phyloP scores from a whole-genome alignment of 331 rosid genomes.

The Telfairia occidentalis region DNA sequence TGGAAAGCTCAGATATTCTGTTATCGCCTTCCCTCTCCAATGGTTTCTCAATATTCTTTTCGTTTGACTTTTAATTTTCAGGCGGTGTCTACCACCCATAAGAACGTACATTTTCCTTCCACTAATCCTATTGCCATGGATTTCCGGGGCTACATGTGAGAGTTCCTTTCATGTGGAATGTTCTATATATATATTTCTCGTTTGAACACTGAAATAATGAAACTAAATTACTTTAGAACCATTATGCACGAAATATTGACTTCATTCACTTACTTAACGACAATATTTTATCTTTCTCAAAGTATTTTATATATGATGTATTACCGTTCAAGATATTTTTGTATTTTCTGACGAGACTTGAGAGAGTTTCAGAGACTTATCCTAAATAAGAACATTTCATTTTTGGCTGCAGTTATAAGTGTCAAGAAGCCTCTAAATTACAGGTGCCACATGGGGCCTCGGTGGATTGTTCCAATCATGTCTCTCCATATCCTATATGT shows the following conservation, averaged over 20 bases:
- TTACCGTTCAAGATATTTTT: background rate
- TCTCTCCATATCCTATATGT: constrained; percentile 60
- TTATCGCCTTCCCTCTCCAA: background rate
- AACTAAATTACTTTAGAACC: background rate
- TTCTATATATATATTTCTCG: background rate
- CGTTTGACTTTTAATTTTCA: constrained; percentile 28
- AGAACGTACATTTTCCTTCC: constrained; percentile 74
- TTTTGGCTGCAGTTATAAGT: constrained; percentile 50
- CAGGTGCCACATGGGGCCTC: constrained; percentile 66
- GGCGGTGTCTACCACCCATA: constrained; percentile 85
- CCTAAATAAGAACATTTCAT: constrained; percentile 21
- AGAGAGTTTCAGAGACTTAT: background rate
- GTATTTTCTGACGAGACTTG: background rate
- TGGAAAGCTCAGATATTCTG: constrained; percentile 3
- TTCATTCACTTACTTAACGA: background rate
- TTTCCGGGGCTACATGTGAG: constrained; percentile 71
- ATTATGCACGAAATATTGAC: background rate
- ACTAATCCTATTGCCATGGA: constrained; percentile 77
- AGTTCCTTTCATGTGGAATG: background rate
- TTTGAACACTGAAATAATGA: background rate
- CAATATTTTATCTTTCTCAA: background rate
- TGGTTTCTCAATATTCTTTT: background rate
- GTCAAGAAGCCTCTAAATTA: constrained; percentile 47
- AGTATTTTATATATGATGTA: background rate
- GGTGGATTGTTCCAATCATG: constrained; percentile 56